phyloP scores from a whole-genome alignment of 2,329 filamentous ascomycete species.

The Claviceps purpurea region DNA sequence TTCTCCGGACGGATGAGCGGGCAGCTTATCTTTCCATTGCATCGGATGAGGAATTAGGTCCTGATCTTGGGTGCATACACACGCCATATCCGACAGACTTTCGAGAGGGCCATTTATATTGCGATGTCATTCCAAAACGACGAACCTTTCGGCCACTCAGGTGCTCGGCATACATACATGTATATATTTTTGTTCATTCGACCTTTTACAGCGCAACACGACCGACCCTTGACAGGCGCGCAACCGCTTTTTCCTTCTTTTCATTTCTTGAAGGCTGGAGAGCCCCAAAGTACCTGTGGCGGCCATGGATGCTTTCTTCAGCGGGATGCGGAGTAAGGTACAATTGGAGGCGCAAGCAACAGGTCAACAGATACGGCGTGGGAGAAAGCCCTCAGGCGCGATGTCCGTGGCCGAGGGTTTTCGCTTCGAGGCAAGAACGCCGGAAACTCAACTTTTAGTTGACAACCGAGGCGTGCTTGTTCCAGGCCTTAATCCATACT shows the following conservation, averaged over 20 bases:
- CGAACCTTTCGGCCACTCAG: slow-evolving; percentile 1
- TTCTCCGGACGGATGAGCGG: slow-evolving; percentile 8
- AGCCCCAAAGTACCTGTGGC: not conserved
- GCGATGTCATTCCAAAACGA: slow-evolving; percentile 4
- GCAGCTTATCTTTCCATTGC: slow-evolving; percentile 18
- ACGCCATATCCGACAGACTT: slow-evolving; percentile 5
- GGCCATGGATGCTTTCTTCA: not conserved
- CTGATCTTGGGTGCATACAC: slow-evolving; percentile 17
- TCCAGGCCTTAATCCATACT: not conserved
- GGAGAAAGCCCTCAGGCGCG: not conserved
- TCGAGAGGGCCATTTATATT: slow-evolving; percentile 1
- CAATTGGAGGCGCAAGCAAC: not conserved
- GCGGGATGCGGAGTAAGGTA: not conserved
- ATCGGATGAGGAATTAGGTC: slow-evolving; percentile 27
- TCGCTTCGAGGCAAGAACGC: not conserved
- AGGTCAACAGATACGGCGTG: not conserved
- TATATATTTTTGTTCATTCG: not conserved
- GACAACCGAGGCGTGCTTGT: not conserved
- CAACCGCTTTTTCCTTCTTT: not conserved
- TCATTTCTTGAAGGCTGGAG: not conserved
- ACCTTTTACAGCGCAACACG: slow-evolving; percentile 1
- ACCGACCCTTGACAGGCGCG: slow-evolving; percentile 1
- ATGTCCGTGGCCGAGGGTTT: not conserved
- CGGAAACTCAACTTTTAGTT: not conserved
- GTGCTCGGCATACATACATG: slow-evolving; percentile 4